Conservation (phyloP, 441 rosid genomes). For the Corymbia calophylla region DNA sequence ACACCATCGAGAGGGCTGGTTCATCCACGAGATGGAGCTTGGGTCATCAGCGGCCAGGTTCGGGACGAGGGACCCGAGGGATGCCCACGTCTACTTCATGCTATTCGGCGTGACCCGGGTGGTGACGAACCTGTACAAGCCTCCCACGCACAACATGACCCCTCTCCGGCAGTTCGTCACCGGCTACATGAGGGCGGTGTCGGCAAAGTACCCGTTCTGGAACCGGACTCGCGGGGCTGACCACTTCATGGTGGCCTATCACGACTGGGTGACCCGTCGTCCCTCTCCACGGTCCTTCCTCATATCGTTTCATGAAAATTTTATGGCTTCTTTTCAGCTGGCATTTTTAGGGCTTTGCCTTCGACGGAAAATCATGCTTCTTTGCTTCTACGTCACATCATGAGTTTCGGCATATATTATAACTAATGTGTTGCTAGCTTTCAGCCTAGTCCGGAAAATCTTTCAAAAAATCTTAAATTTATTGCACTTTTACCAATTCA, state of each 20-base stretch:
- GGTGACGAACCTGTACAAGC: no score
- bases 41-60: conserved; percentile 26
- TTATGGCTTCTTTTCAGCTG: background rate
- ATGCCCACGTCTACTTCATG: conserved; percentile 78
- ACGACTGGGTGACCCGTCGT: conserved; percentile 53
- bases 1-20: conserved; percentile 75
- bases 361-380: background rate
- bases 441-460: background rate
- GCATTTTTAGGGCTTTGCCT: background rate
- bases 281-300: background rate
- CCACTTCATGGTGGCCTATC: conserved; percentile 79
- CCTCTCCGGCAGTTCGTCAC: conserved; percentile 51
- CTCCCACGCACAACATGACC: no score
- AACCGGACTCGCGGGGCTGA: conserved; percentile 55
- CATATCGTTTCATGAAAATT: background rate
- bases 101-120: conserved; percentile 82
- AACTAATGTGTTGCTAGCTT: background rate
- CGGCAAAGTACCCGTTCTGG: conserved; percentile 57
- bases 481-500: no score
- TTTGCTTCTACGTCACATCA: background rate
- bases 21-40: conserved; percentile 73
- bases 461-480: no score
- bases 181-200: conserved; percentile 48
- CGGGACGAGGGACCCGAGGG: conserved; percentile 40
- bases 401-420: background rate